These are phyloP conservation scores for Marasmius oreades DNA, from an alignment of 1,284 basidiomycete genomes.

Conservation along the genomic window DNA sequence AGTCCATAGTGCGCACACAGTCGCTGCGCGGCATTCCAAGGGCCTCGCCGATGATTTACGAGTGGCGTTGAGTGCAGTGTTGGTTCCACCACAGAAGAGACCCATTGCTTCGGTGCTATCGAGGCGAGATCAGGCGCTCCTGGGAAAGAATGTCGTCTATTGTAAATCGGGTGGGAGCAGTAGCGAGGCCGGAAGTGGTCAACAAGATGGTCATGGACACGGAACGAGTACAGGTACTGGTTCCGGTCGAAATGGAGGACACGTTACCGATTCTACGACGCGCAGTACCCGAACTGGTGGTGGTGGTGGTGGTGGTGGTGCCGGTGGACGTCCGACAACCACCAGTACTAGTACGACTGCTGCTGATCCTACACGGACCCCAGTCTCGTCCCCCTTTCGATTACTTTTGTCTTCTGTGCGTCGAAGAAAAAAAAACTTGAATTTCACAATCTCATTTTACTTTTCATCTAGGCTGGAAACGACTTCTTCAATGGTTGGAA, in stretches of 20 bases:
- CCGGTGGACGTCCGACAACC: conserved; percentile 9
- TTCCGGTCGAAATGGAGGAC: conserved; percentile 12
- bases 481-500: conserved; percentile 80
- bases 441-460: background rate
- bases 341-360: conserved; percentile 14
- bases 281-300: conserved; percentile 4
- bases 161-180: conserved; percentile 30
- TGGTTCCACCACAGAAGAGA: conserved; percentile 27
- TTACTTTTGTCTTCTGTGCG: conserved; percentile 31
- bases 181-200: conserved; percentile 1
- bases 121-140: conserved; percentile 17
- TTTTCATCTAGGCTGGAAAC: conserved; percentile 46
- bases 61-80: conserved; percentile 51
- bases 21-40: conserved; percentile 43
- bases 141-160: conserved; percentile 30
- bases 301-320: conserved; percentile 4
- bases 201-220: conserved; percentile 5
- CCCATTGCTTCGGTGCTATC: background rate
- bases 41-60: conserved; percentile 66
- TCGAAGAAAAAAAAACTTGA: background rate
- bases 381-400: conserved; percentile 25
- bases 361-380: conserved; percentile 22
- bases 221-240: conserved; percentile 1
- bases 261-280: conserved; percentile 13
- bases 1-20: conserved; percentile 32